Evolutionary conservation across 495 filamentous ascomycete species (phyloP).

Genomic region (Polyplosphaeria fusca): DNA sequence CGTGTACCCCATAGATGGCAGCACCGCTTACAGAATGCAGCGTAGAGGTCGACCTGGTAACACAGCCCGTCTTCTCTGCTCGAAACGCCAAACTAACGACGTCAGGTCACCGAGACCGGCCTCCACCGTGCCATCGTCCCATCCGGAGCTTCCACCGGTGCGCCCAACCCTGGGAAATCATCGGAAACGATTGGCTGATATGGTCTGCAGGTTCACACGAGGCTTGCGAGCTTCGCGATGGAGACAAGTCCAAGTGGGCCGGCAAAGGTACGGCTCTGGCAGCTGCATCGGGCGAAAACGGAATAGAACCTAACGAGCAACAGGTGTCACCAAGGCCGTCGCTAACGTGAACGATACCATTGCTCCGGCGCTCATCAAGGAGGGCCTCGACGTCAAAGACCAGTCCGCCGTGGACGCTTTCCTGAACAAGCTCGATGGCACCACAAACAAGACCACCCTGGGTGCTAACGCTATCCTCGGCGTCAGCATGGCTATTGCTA

Average conservation of each 20-base stretch:
- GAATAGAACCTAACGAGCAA: conserved; percentile 19
- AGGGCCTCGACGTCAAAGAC: conserved; percentile 94
- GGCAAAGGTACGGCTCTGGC: conserved; percentile 68
- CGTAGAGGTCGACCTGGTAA: conserved; percentile 92
- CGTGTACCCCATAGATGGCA: too few species aligned
- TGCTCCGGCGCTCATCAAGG: conserved; percentile 86
- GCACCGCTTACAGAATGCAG: too few species aligned
- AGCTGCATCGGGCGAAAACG: conserved; percentile 2
- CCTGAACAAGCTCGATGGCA: conserved; percentile 93
- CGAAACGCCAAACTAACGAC: too few species aligned
- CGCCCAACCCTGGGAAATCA: conserved; percentile 29
- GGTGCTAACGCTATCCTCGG: conserved; percentile 99
- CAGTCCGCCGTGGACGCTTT: conserved; percentile 90
- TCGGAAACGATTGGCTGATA: conserved; percentile 24
- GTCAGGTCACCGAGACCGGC: conserved; percentile 90
- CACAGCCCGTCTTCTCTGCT: too few species aligned
- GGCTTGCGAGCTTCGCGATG: conserved; percentile 97
- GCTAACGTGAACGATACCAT: conserved; percentile 93
- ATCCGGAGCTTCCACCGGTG: conserved; percentile 95
- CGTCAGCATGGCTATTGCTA: conserved; percentile 92
- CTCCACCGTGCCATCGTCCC: conserved; percentile 98
- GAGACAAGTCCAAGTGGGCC: conserved; percentile 93
- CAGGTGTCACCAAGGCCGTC: conserved; percentile 86
- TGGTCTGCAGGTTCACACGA: conserved; percentile 93
- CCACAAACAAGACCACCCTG: conserved; percentile 93